A percentile compares a stretch with the other conserved stretches of the same genome.
phyloP scores from a whole-genome alignment of 306 rosid genomes.

The Cicer cuneatum region DNA sequence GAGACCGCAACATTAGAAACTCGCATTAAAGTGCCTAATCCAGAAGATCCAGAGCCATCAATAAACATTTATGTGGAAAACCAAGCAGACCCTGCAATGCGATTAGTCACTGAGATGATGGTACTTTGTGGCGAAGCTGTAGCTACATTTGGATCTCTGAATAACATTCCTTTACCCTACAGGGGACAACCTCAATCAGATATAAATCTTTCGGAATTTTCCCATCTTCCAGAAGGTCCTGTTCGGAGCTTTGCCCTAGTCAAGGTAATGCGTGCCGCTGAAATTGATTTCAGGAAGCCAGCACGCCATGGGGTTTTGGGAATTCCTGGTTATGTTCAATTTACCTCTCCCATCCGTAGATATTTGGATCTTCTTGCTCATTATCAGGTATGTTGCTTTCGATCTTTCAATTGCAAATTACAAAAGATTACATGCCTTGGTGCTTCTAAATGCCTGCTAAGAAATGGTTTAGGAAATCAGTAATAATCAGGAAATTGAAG shows the following conservation, averaged over 20 bases:
- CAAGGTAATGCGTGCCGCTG: conserved; percentile 93
- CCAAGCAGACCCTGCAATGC: conserved; percentile 96
- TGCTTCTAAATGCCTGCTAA: conserved; percentile 29
- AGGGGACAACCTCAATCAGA: conserved; percentile 98
- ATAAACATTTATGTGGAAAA: conserved; percentile 89
- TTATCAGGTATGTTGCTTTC: conserved; percentile 70
- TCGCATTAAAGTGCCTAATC: conserved; percentile 88
- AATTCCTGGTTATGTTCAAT: conserved; percentile 91
- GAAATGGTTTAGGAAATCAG: conserved; percentile 1
- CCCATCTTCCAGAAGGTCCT: conserved; percentile 98
- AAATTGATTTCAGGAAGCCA: conserved; percentile 96
- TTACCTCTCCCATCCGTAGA: conserved; percentile 98
- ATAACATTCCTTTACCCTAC: conserved; percentile 88
- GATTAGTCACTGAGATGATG: conserved; percentile 97
- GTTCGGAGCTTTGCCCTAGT: conserved; percentile 90
- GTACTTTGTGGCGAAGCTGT: conserved; percentile 93
- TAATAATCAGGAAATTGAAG: neutral
- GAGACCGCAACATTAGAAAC: conserved; percentile 81
- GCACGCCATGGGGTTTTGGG: conserved; percentile 88
- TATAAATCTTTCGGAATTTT: conserved; percentile 72
- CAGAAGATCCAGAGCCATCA: conserved; percentile 81
- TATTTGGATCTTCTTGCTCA: conserved; percentile 96
- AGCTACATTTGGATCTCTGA: conserved; percentile 77
- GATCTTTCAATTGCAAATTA: conserved; percentile 21
- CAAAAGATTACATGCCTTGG: conserved; percentile 18